Evolutionary conservation across 2,329 filamentous ascomycete genomes (phyloP).

Genomic region (Venturia oleaginea): DNA sequence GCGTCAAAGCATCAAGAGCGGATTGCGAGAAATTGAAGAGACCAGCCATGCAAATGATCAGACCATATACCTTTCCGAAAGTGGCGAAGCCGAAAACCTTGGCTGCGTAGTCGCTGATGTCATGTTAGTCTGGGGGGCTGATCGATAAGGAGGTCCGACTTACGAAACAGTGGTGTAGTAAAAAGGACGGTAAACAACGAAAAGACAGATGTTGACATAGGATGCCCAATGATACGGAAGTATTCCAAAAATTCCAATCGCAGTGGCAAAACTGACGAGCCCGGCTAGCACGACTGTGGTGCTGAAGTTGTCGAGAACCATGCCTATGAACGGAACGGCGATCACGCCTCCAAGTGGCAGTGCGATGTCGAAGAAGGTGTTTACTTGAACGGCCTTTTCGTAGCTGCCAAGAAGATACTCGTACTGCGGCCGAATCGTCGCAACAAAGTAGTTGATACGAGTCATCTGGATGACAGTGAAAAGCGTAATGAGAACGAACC

Average conservation of each 20-base stretch:
- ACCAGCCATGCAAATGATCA: slow-evolving; percentile 79
- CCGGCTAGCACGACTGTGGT: slow-evolving; percentile 62
- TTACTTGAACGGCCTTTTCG: slow-evolving; percentile 57
- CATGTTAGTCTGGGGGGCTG: background rate
- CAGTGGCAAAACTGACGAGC: slow-evolving; percentile 62
- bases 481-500: slow-evolving; percentile 73
- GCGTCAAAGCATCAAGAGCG: slow-evolving; percentile 68
- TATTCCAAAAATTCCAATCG: slow-evolving; percentile 68
- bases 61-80: slow-evolving; percentile 88
- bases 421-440: slow-evolving; percentile 76
- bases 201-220: slow-evolving; percentile 67
- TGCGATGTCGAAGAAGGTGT: slow-evolving; percentile 79
- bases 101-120: slow-evolving; percentile 62
- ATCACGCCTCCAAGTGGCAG: slow-evolving; percentile 74
- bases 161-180: slow-evolving; percentile 82
- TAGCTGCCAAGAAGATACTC: slow-evolving; percentile 59
- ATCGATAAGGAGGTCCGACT: slow-evolving; percentile 19
- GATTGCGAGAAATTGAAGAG: slow-evolving; percentile 78
- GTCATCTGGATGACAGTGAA: slow-evolving; percentile 53
- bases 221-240: slow-evolving; percentile 62
- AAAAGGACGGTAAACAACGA: slow-evolving; percentile 76
- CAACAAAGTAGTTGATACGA: slow-evolving; percentile 77
- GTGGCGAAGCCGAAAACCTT: slow-evolving; percentile 89
- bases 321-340: slow-evolving; percentile 79
- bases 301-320: slow-evolving; percentile 66